These are phyloP conservation scores for Pogostemon cablin DNA, from an alignment of 257 asterid genomes.

Conservation along the genomic window DNA sequence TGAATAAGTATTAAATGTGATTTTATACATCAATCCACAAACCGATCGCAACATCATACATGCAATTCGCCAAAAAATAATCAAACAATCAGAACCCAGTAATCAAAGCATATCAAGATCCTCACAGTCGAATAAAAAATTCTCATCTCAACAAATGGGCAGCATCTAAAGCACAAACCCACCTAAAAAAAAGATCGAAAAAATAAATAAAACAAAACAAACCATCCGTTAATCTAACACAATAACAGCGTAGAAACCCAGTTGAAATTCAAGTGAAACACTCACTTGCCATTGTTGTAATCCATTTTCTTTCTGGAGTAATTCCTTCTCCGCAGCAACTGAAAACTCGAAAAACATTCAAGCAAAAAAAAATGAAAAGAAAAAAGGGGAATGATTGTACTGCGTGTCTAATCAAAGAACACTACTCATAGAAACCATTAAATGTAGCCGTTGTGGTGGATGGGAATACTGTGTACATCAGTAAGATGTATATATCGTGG, in stretches of 20 bases:
- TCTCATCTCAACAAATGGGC: slow-evolving; percentile 11
- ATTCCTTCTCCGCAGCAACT: slow-evolving; percentile 23
- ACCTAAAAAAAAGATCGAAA: slow-evolving; percentile 12
- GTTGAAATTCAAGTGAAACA: slow-evolving; percentile 31
- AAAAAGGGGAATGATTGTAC: slow-evolving; percentile 6
- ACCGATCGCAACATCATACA: slow-evolving; percentile 25
- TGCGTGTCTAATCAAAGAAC: slow-evolving; percentile 1
- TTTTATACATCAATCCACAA: slow-evolving; percentile 23
- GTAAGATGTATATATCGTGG: not conserved
- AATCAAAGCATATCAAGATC: slow-evolving; percentile 22
- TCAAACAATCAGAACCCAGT: slow-evolving; percentile 9
- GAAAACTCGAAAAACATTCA: slow-evolving; percentile 6
- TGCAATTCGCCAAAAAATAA: not conserved
- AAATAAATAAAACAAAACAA: not conserved
- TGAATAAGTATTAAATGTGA: slow-evolving; percentile 8
- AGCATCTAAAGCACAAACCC: slow-evolving; percentile 27
- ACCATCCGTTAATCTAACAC: slow-evolving; percentile 4
- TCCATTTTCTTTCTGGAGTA: slow-evolving; percentile 41
- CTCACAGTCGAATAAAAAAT: not conserved
- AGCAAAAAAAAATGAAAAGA: not conserved
- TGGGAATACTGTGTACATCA: slow-evolving; percentile 16
- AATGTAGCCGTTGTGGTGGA: slow-evolving; percentile 43
- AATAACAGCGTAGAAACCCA: not conserved
- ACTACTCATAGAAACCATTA: not conserved
- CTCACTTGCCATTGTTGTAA: slow-evolving; percentile 56